These are phyloP conservation scores for Chaetomium olivaceum DNA, from an alignment of 2,329 filamentous ascomycete genomes.

Conservation along the genomic window DNA sequence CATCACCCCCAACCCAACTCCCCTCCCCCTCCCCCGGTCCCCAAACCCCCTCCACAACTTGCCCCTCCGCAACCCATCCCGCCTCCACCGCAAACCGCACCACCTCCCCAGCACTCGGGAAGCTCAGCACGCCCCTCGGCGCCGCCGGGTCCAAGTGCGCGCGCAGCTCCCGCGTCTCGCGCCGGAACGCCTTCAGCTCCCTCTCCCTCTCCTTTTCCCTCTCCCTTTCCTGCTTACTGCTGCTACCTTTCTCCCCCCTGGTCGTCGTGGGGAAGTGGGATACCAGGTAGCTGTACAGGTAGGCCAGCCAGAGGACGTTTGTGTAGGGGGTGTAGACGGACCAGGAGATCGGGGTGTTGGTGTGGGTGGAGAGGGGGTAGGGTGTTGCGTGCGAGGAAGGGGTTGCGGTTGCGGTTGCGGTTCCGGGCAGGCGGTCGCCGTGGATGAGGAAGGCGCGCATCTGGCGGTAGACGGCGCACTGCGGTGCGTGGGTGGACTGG, in stretches of 20 bases:
- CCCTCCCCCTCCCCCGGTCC: neutral
- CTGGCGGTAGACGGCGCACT: constrained; percentile 63
- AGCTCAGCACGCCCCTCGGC: constrained; percentile 49
- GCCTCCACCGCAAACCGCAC: constrained; percentile 59
- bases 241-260: no score
- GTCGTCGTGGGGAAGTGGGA: constrained; percentile 41
- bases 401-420: constrained; percentile 33
- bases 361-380: constrained; percentile 44
- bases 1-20: neutral
- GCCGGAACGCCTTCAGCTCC: constrained; percentile 49
- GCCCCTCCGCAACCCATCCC: constrained; percentile 57
- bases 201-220: constrained; percentile 41
- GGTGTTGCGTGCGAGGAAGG: constrained; percentile 51
- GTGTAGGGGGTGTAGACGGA: constrained; percentile 58
- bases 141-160: constrained; percentile 55
- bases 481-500: constrained; percentile 58
- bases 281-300: constrained; percentile 57
- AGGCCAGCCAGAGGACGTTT: constrained; percentile 66
- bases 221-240: no score
- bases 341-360: constrained; percentile 52
- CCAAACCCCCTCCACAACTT: constrained; percentile 42
- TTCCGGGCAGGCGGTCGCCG: constrained; percentile 53
- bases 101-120: constrained; percentile 57
- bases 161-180: constrained; percentile 55
- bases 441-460: constrained; percentile 60